Conservation (phyloP, 139 green algal genomes). For the Asterochloris sp. region DNA sequence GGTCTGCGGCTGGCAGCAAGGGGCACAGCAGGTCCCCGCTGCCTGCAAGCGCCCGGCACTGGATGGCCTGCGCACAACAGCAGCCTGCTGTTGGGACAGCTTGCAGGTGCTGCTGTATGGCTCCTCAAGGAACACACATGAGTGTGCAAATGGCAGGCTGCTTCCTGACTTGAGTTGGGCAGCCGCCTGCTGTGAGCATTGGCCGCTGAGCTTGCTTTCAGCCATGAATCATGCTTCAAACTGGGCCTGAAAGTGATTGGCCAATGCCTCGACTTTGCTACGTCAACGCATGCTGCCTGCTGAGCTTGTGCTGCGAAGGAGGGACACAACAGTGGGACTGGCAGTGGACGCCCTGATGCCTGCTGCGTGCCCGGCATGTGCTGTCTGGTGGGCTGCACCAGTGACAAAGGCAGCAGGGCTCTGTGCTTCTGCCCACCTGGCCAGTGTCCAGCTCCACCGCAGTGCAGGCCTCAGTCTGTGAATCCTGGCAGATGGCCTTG, state of each 20-base stretch:
- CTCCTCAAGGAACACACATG: no score
- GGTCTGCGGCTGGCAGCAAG: no score
- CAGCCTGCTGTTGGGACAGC: no score
- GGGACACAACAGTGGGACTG: background rate
- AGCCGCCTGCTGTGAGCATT: background rate
- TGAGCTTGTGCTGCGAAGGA: background rate
- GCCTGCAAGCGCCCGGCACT: no score
- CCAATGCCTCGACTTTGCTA: background rate
- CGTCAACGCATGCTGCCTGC: background rate
- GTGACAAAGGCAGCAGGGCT: background rate
- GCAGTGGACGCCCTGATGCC: background rate
- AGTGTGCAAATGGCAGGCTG: no score
- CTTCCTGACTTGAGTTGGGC: no score
- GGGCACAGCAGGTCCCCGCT: no score
- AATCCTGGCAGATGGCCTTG: slow-evolving; percentile 21
- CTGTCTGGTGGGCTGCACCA: background rate
- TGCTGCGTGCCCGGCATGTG: background rate
- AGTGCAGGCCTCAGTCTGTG: background rate
- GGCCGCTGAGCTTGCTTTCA: background rate
- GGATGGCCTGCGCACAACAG: no score
- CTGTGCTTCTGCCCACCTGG: slow-evolving; percentile 6
- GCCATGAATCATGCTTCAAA: background rate
- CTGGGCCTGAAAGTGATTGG: background rate
- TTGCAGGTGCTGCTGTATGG: no score
- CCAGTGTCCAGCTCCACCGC: slow-evolving; percentile 4